Evolutionary conservation across 1,284 basidiomycete species (phyloP), one percentile per base, ranked within the genome.

Genomic region (Anthracocystis walkeri): DNA sequence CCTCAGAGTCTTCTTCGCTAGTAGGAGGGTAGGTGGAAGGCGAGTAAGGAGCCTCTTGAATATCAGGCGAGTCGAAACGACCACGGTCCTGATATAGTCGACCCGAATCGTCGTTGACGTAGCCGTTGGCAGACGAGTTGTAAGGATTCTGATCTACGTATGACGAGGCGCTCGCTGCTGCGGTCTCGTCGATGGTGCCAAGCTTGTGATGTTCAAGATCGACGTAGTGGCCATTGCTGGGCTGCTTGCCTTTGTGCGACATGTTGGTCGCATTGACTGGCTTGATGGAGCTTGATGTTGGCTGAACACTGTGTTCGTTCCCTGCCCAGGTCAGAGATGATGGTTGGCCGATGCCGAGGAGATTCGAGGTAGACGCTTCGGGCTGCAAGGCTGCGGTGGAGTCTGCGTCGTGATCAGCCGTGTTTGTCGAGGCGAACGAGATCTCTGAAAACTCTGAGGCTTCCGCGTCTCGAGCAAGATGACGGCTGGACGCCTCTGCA

Each of bases 1-100:
- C 78, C 46, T 79, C 78, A 23, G 66, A 60, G 29, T 67, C 71
- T 38, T 77, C 78, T 40, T 77, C 77, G 33, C 65, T 75, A 25
- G 62, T 78, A n/a, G 75, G 75, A 16, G 75, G 75, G 45, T 78
- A 78, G 2, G 72, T 75, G 1, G 54, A 52, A 3, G 72, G 62
- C 3, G 72, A 67, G 53, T 70, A 70, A 3, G 57, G 56, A 0
- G 29, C 52, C 18, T 63, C 66, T 18, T 67, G 56, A 7, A 49
- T 10, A 38, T 75, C 67, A 29, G 50, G 23, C 20, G 67, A 67
- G 50, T 53, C 57, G 50, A 62, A 16, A 33, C 56, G 66, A 10
- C 48, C 23, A 10, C 53, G 67, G 2, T 58, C 48, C 14, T 54
- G 55, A 18, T 54, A 46, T 0, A 31, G 42, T n/a, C 25, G 21